Evolutionary conservation across 176 grass and related monocot genomes (phyloP), one percentile per base, ranked within the genome.

Genomic region (Zizania latifolia): DNA sequence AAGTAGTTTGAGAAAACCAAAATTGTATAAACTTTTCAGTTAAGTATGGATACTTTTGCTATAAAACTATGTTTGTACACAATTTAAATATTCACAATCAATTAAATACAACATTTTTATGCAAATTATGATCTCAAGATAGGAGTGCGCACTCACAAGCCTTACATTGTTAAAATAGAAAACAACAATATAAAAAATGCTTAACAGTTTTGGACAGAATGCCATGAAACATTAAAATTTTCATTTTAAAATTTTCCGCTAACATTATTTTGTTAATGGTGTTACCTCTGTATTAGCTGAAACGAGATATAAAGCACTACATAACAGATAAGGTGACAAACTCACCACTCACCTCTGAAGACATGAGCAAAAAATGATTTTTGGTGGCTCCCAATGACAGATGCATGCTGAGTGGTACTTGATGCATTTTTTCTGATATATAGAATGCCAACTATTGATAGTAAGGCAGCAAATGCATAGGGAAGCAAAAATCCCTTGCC

Each of bases 301-400:
- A 78, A 54, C 35, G 10, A 40, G n/a, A 87, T 29, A 78, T 6
- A 58, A 74, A 59, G 51, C 77, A 27, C n/a, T 62, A 37, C 0
- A 31, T 48, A 79, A 68, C 38, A 79, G 67, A 50, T 15, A 75
- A 75, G 75, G 54, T 62, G 59, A 40, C 40, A 71, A 19, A 71
- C 80, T 87, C 85, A 87, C 80, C 78, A 85, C 84, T 91, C 81
- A 94, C 95, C 95, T 92, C 73, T 86, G 79, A 99, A 82, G 81
- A 90, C 89, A 88, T 99, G 95, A 62, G 91, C 87, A 58, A 68
- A 90, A 89, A 99, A 92, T 62, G 89, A 99, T 53, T 99, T 99
- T 78, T 74, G 79, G 71, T 99, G 94, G 72, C 95, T 99, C 70
- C 84, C 89, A 70, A 98, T 66, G 17, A 78, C 54, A 65, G 82